Base-by-base conservation (phyloP, 2,329 filamentous ascomycete genomes). In the Arthrobotrys iridis region DNA sequence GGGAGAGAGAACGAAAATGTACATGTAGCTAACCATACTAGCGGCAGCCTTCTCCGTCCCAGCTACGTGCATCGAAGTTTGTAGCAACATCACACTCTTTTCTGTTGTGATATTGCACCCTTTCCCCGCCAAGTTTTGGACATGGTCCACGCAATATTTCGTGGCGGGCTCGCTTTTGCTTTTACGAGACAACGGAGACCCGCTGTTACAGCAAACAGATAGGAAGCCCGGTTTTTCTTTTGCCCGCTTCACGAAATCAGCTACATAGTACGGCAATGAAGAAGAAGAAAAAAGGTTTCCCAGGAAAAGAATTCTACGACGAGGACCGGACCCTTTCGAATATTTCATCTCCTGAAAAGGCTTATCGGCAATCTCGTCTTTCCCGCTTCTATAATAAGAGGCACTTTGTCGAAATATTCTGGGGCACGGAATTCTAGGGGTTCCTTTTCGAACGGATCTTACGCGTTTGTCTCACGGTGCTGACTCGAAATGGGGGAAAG, bases 321-420 rank as follows among this genome's bases (percentile, higher is more conserved):
- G 33, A 43, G 8, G 15, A 66, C 45, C 60, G 68, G 68, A 65
- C 6, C 28, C 41, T 62, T n/a, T 28, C 1, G 37, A 13, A 43
- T 50, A 33, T 41, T 55, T 55, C 35, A 18, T 13, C 45, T 55
- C 48, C 46, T 62, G 37, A 11, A 40, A 35, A 35, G 40, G 40
- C 43, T 46, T 58, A n/a, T 74, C 70, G 70, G 70, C 45, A 62
- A 74, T 74, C 70, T 66, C n/a, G 26, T 58, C 65, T 45, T 57
- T 74, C 60, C 70, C 70, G 70, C 55, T 74, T 66, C 62, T 74
- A 74, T 66, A 46, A 55, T 43, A 50, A 46, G 70, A 43, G 57
- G 40, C 48, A 18, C 43, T 33, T 40, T 13, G 24, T 74, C 45
- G 70, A 62, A n/a, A 67, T 66, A 45, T 66, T 66, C 52, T 55